Base-by-base conservation (phyloP, 129 eudicot genomes). In the Sambucus nigra region DNA sequence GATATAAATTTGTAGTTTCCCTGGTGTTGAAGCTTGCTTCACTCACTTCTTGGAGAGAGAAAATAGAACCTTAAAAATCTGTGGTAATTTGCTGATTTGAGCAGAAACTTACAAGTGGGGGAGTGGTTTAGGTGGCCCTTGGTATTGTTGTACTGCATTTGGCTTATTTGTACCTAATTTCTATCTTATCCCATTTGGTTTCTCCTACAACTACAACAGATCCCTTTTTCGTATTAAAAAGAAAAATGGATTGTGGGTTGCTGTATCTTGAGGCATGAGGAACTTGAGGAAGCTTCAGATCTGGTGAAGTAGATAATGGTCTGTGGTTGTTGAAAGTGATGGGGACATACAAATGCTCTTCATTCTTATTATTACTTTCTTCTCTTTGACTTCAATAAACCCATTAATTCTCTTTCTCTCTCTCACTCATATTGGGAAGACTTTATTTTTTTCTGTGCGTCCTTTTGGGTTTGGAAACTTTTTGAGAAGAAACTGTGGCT, bases 261-360 rank as follows among this genome's bases (percentile, higher is more conserved):
- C 63, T 60, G 54, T 38, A 45, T 2, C 29, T 24, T 47, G 33
- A 42, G 48, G 48, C 19, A 42, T 14, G 18, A 35, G 42, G 28
- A 22, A 1, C 25, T 7, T 14, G 69, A 64, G 73, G 79, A 72
- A 69, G 61, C 80, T 83, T 79, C 83, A 73, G 94, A 83, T 83
- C 87, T 65, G 80, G 69, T 58, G 26, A 46, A 64, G 31, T 10
- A 49, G 39, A 38, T 2, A 12, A 2, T 25, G n/a, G 64, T 44
- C 55, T 69, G 53, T 26, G 32, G 72, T 47, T 48, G 40, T 47
- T 39, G 25, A 57, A 69, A 40, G 57, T 57, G 57, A 77, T 67
- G 72, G 75, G 47, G 69, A 72, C 49, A 68, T 59, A 26, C 39
- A 15, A 27, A 53, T 47, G 35, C 28, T 51, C 18, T 41, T 63